Evolutionary conservation across 805 yeast species (phyloP).

Genomic region (Metschnikowia rubicola): DNA sequence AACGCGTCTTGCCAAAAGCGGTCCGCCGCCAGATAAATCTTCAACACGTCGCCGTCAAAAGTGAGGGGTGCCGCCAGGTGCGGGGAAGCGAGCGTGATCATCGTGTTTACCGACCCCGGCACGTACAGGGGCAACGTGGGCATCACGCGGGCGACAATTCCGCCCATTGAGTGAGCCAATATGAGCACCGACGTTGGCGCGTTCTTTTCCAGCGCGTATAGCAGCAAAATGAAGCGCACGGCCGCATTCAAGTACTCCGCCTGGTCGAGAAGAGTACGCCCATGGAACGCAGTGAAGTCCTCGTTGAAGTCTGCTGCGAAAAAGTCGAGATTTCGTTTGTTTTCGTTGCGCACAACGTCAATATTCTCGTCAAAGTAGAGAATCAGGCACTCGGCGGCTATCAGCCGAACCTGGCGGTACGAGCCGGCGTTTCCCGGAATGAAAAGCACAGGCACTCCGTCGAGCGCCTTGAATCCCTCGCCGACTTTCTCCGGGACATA

Average conservation of each 20-base stretch:
- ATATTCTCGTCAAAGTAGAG: slow-evolving; percentile 39
- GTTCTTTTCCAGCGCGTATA: slow-evolving; percentile 46
- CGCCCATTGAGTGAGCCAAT: slow-evolving; percentile 96
- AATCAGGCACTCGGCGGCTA: slow-evolving; percentile 79
- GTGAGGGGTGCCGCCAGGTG: slow-evolving; percentile 91
- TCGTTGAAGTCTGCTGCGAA: slow-evolving; percentile 93
- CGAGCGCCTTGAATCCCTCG: slow-evolving; percentile 30
- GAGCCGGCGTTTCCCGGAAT: slow-evolving; percentile 99
- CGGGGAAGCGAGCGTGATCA: slow-evolving; percentile 84
- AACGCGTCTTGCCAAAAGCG: slow-evolving; percentile 75
- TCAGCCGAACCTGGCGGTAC: slow-evolving; percentile 80
- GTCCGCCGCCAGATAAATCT: slow-evolving; percentile 70
- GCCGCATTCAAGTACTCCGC: slow-evolving; percentile 93
- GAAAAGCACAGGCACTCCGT: slow-evolving; percentile 85
- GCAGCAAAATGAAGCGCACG: slow-evolving; percentile 62
- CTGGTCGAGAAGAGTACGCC: slow-evolving; percentile 87
- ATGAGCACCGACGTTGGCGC: slow-evolving; percentile 71
- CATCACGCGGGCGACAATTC: slow-evolving; percentile 85
- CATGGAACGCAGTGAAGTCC: slow-evolving; percentile 95
- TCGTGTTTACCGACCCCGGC: slow-evolving; percentile 72
- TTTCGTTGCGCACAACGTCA: slow-evolving; percentile 24
- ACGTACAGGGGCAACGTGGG: slow-evolving; percentile 74
- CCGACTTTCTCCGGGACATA: slow-evolving; percentile 43
- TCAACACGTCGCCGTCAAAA: slow-evolving; percentile 82
- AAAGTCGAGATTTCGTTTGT: slow-evolving; percentile 62